These are phyloP conservation scores for Rhytidiadelphus loreus DNA, from an alignment of 225 moss, liverwort and hornwort genomes.

Conservation along the genomic window DNA sequence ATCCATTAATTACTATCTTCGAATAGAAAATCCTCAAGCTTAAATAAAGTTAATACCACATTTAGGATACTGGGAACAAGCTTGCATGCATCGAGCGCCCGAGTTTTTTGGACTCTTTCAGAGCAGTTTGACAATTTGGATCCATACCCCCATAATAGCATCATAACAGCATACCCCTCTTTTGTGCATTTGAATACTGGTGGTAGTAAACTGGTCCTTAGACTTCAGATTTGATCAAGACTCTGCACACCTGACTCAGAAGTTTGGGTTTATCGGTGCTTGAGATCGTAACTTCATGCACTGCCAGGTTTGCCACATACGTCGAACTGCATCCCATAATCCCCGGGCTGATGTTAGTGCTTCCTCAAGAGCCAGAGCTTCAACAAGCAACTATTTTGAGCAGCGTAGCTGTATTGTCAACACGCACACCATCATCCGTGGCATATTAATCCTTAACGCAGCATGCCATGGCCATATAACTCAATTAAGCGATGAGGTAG, in stretches of 20 bases:
- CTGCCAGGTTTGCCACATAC: slow-evolving; percentile 33
- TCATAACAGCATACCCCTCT: background rate
- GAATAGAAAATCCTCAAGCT: background rate
- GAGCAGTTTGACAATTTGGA: background rate
- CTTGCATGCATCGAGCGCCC: background rate
- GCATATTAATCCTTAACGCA: background rate
- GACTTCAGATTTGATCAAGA: background rate
- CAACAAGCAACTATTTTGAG: background rate
- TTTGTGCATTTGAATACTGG: background rate
- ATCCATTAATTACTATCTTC: too few species aligned
- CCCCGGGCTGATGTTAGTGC: background rate
- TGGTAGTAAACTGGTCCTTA: background rate
- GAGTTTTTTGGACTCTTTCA: background rate
- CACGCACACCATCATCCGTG: background rate
- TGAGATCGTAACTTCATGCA: slow-evolving; percentile 88
- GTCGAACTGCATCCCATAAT: slow-evolving; percentile 28
- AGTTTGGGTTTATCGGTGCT: slow-evolving; percentile 85
- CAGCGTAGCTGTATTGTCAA: background rate
- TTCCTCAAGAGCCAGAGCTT: background rate
- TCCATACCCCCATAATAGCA: background rate
- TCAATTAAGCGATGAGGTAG: background rate
- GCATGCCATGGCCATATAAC: background rate
- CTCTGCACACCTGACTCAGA: slow-evolving; percentile 62
- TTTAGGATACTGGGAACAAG: background rate
- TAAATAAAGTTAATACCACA: background rate